These are phyloP conservation scores for Gracilaria caudata DNA, from an alignment of 23 red algal genomes.

Conservation along the genomic window DNA sequence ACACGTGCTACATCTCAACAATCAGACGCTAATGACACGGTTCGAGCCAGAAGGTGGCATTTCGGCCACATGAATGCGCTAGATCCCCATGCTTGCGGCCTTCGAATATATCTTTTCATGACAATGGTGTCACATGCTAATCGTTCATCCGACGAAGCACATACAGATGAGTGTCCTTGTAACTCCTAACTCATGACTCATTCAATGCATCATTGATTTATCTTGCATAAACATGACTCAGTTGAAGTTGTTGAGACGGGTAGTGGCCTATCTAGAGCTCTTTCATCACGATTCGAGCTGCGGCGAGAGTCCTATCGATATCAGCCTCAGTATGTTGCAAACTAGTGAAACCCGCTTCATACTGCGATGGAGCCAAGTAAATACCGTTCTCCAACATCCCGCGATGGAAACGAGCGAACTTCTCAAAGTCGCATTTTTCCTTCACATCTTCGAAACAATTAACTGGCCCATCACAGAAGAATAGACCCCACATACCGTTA, in stretches of 20 bases:
- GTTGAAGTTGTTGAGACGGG: neutral
- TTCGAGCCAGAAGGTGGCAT: neutral
- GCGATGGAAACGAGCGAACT: slow-evolving; percentile 94
- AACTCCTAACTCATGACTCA: neutral
- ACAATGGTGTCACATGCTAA: neutral
- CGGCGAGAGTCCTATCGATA: slow-evolving; percentile 90
- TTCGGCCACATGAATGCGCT: neutral
- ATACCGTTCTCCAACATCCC: slow-evolving; percentile 95
- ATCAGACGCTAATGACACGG: slow-evolving; percentile 55
- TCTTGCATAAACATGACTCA: neutral
- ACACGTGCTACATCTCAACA: slow-evolving; percentile 69
- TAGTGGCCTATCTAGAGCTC: slow-evolving; percentile 3
- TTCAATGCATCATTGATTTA: slow-evolving; percentile 2
- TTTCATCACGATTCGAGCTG: slow-evolving; percentile 79
- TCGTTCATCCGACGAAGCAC: neutral
- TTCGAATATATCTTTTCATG: neutral
- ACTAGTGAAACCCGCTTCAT: slow-evolving; percentile 96
- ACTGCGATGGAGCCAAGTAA: slow-evolving; percentile 94
- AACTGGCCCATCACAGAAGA: slow-evolving; percentile 91
- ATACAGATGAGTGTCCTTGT: neutral
- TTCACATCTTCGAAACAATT: slow-evolving; percentile 93
- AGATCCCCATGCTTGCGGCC: neutral
- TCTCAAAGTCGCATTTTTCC: slow-evolving; percentile 86
- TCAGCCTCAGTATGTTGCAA: slow-evolving; percentile 95
- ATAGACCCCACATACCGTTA: slow-evolving; percentile 94